A percentile compares a stretch with the other conserved stretches of the same genome.
These are phyloP conservation scores for Leavenworthia alabamica DNA, from an alignment of 345 rosid genomes.

Conservation along the genomic window DNA sequence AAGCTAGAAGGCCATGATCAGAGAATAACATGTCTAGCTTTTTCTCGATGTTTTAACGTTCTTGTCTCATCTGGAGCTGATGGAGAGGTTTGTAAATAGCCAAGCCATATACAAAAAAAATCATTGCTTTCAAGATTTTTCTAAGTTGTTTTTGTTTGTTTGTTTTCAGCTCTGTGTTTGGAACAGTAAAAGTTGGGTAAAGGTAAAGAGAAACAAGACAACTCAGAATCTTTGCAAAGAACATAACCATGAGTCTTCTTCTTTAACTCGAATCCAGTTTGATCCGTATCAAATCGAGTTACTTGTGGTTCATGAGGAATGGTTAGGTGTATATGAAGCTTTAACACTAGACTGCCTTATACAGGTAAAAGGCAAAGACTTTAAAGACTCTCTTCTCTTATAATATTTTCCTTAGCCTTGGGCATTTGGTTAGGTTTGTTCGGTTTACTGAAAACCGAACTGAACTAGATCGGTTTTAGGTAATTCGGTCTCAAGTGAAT, in stretches of 20 bases:
- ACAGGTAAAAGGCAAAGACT: constrained; percentile 27
- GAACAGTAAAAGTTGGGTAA: constrained; percentile 19
- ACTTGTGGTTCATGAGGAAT: constrained; percentile 11
- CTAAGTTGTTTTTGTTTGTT: neutral
- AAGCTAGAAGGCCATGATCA: constrained; percentile 29
- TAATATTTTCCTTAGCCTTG: neutral
- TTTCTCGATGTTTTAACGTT: constrained; percentile 20
- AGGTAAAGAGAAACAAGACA: constrained; percentile 1
- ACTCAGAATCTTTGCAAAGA: neutral
- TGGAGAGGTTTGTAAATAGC: constrained; percentile 23
- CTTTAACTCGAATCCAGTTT: constrained; percentile 20
- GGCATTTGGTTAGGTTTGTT: too few species aligned
- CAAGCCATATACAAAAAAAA: too few species aligned
- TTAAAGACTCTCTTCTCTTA: neutral
- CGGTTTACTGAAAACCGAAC: too few species aligned
- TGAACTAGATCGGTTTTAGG: too few species aligned
- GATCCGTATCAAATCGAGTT: constrained; percentile 30
- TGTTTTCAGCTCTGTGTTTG: constrained; percentile 30
- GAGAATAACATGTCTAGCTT: constrained; percentile 24
- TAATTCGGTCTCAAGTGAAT: too few species aligned
- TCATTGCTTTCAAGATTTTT: constrained; percentile 3
- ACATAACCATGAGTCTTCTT: constrained; percentile 1
- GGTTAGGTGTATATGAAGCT: constrained; percentile 11
- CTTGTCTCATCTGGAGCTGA: constrained; percentile 30
- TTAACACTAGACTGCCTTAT: constrained; percentile 10